Evolutionary conservation across 257 asterid genomes (phyloP).

Genomic region (Ocimum tenuiflorum): DNA sequence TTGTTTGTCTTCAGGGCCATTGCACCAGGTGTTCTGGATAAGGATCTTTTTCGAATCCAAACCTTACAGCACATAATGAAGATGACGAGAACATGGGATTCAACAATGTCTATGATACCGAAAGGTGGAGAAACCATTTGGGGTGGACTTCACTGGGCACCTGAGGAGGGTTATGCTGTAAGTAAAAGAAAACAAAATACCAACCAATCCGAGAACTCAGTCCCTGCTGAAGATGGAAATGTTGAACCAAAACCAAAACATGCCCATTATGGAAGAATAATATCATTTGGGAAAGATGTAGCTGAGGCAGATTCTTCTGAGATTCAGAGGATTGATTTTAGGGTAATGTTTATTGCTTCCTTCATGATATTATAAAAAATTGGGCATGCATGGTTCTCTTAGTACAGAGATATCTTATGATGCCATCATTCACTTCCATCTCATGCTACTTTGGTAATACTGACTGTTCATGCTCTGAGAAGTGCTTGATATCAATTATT

Average conservation of each 20-base stretch:
- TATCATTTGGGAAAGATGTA: slow-evolving; percentile 70
- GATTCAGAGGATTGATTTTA: slow-evolving; percentile 61
- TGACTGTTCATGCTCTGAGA: neutral
- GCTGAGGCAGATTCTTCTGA: slow-evolving; percentile 53
- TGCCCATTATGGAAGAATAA: slow-evolving; percentile 58
- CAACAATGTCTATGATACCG: slow-evolving; percentile 92
- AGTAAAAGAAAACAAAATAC: slow-evolving; percentile 35
- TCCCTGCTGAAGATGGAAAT: slow-evolving; percentile 21
- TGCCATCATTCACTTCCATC: neutral
- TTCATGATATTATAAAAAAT: neutral
- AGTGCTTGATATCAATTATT: neutral
- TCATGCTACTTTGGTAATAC: neutral
- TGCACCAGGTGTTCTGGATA: slow-evolving; percentile 66
- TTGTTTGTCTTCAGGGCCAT: slow-evolving; percentile 44
- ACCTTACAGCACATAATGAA: slow-evolving; percentile 78
- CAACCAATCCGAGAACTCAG: slow-evolving; percentile 32
- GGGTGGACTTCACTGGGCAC: slow-evolving; percentile 95
- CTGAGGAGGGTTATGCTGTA: slow-evolving; percentile 57
- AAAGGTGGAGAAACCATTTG: slow-evolving; percentile 89
- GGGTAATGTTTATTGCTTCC: slow-evolving; percentile 41
- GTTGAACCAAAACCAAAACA: slow-evolving; percentile 26
- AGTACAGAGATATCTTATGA: neutral
- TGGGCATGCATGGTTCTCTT: neutral
- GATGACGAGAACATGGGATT: slow-evolving; percentile 97
- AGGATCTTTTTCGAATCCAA: slow-evolving; percentile 65